Base-by-base conservation (phyloP, 176 grass and related monocot species). In the Oryza officinalis region DNA sequence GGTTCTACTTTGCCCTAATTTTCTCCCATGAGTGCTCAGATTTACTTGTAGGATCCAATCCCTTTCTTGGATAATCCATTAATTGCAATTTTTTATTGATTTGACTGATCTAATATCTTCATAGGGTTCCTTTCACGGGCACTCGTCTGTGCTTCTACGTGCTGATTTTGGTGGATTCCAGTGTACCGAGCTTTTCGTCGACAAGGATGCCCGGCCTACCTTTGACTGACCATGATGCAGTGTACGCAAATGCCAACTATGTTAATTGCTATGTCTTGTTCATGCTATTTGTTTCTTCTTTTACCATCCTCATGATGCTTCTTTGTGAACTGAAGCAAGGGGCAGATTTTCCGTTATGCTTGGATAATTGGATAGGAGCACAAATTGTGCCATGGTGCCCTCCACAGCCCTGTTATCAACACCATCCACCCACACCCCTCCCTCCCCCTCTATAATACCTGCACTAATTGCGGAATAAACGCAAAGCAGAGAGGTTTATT, bases 131-230 rank as follows among this genome's bases (percentile, higher is more conserved):
- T 66, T 80, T 17, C n/a, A 72, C n/a, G 75, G 61, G 17, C 2
- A 46, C 37, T 27, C 26, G 31, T 31, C 63, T 25, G 75, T 67
- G 7, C 27, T 64, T 74, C 43, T 38, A 6, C 10, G 6, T 66
- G 72, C 65, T 77, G 27, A 84, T 80, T 84, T 73, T 2, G 69
- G 81, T 47, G 46, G 76, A 50, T 6, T 68, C 47, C 64, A 49
- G 70, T 63, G 63, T 80, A 74, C 38, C 8, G 4, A 69, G 49
- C 28, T 69, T n/a, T 35, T 89, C 25, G 2, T 80, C 63, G 17
- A 65, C 59, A 41, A 85, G 76, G 87, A 97, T 97, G 94, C 88
- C 90, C 66, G 88, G 80, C 69, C 83, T 92, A 82, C 78, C 83
- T 83, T 83, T 94, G 74, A 69, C 86, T 63, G 65, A 88, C 38